phyloP scores from a whole-genome alignment of 352 stramenopile species.

The Phytophthora multivora region DNA sequence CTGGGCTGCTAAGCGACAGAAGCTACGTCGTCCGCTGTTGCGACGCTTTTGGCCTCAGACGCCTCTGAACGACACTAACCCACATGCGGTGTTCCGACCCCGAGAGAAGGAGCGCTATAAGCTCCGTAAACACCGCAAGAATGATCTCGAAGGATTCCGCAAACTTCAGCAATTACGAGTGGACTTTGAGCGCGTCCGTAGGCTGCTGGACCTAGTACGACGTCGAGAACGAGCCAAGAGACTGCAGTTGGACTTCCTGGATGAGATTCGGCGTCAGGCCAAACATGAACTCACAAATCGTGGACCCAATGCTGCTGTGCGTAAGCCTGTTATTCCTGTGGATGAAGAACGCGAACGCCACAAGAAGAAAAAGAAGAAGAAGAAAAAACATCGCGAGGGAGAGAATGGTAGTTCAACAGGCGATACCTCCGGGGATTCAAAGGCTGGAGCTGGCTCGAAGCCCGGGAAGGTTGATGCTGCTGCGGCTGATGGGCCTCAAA shows the following conservation, averaged over 20 bases:
- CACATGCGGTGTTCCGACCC: constrained; percentile 97
- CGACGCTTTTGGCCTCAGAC: constrained; percentile 97
- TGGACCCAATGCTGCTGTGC: constrained; percentile 38
- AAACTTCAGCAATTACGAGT: constrained; percentile 93
- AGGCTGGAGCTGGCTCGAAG: constrained; percentile 17
- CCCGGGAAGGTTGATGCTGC: constrained; percentile 12
- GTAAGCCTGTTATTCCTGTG: constrained; percentile 55
- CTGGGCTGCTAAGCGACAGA: constrained; percentile 94
- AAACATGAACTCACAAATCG: constrained; percentile 64
- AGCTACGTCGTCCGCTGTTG: constrained; percentile 93
- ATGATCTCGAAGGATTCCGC: constrained; percentile 95
- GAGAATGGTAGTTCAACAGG: constrained; percentile 29
- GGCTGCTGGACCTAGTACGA: constrained; percentile 84
- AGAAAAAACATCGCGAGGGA: constrained; percentile 71
- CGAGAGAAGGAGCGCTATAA: constrained; percentile 98
- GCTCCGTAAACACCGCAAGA: constrained; percentile 95
- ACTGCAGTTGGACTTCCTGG: constrained; percentile 79
- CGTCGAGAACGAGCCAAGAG: constrained; percentile 87
- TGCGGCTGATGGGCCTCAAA: constrained; percentile 39
- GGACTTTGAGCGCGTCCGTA: constrained; percentile 93
- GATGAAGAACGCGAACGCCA: constrained; percentile 60
- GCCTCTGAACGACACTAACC: constrained; percentile 97
- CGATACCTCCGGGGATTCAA: constrained; percentile 20
- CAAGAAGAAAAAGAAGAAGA: constrained; percentile 73
- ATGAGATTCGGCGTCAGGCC: constrained; percentile 73